Percentiles rank a stretch among this genome's conserved stretches.
Evolutionary conservation across 2,329 filamentous ascomycete genomes (phyloP).

Genomic region (Mollisia scopiformis): DNA sequence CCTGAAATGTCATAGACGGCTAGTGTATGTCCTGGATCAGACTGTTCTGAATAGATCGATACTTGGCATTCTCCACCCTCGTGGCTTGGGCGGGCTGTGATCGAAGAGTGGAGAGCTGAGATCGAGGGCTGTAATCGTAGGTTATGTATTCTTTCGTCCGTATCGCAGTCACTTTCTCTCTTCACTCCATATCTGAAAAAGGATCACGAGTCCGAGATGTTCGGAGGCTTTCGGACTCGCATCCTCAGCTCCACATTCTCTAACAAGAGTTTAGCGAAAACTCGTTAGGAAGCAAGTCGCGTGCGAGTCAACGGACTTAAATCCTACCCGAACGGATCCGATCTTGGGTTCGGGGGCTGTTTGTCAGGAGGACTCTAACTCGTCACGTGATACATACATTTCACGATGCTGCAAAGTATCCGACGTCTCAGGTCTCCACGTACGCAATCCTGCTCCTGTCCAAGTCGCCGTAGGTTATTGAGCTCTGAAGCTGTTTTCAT

Average conservation of each 20-base stretch:
- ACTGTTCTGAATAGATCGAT: not conserved
- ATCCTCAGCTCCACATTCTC: not conserved
- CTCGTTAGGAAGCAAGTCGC: not conserved
- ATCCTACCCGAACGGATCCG: not conserved
- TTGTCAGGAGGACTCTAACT: not conserved
- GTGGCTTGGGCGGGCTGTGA: not conserved
- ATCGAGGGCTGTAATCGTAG: not conserved
- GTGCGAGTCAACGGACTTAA: not conserved
- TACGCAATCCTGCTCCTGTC: not conserved
- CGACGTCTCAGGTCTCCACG: not conserved
- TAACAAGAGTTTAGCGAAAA: not conserved
- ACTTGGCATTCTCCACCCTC: not conserved
- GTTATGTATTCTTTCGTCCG: not conserved
- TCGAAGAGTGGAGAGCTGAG: too few relatives aligned
- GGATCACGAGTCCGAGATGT: constrained; percentile 1
- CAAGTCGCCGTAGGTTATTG: not conserved
- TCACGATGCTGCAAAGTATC: not conserved
- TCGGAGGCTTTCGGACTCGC: not conserved
- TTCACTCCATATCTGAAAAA: not conserved
- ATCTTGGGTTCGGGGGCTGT: not conserved
- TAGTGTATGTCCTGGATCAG: not conserved
- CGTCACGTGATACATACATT: not conserved
- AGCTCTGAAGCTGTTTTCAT: not conserved
- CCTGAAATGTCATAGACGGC: not conserved
- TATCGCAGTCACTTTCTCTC: not conserved